Conservation (phyloP, 2,329 filamentous ascomycete species). For the Fusarium virguliforme region DNA sequence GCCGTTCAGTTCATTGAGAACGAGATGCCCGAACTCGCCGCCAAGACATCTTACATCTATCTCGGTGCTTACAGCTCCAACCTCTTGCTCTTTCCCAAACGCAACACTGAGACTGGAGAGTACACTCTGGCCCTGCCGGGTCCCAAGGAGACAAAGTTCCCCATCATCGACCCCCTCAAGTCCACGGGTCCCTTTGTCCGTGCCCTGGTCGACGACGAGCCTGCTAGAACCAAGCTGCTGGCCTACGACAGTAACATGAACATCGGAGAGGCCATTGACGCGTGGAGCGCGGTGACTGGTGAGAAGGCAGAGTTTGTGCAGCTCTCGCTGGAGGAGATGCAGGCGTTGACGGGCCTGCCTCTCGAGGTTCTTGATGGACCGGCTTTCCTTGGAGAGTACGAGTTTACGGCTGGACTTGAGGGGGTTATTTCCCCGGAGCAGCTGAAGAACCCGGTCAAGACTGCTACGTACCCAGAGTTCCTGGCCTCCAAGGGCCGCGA, state of each 20-base stretch:
- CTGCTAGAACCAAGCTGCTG: conserved; percentile 59
- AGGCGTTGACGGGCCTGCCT: conserved; percentile 54
- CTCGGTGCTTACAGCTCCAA: conserved; percentile 46
- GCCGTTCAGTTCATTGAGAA: conserved; percentile 62
- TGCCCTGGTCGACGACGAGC: conserved; percentile 60
- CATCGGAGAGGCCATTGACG: conserved; percentile 53
- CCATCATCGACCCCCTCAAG: conserved; percentile 58
- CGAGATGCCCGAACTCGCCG: conserved; percentile 59
- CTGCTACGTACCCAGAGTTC: conserved; percentile 53
- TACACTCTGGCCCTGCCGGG: conserved; percentile 55
- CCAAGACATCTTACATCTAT: conserved; percentile 57
- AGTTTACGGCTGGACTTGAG: conserved; percentile 60
- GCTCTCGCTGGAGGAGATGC: conserved; percentile 55
- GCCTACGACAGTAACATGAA: conserved; percentile 62
- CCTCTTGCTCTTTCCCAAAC: conserved; percentile 44
- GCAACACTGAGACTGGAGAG: conserved; percentile 48
- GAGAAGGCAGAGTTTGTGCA: conserved; percentile 55
- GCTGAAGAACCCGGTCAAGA: conserved; percentile 55
- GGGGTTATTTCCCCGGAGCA: conserved; percentile 58
- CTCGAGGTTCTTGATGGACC: conserved; percentile 58
- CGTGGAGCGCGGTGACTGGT: conserved; percentile 58
- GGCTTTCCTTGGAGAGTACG: conserved; percentile 57
- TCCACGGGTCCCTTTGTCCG: conserved; percentile 63
- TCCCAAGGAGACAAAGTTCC: conserved; percentile 50
- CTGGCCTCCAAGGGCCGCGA: conserved; percentile 42